Evolutionary conservation across 2,329 filamentous ascomycete species (phyloP).

Genomic region (Lachnellula cervina): DNA sequence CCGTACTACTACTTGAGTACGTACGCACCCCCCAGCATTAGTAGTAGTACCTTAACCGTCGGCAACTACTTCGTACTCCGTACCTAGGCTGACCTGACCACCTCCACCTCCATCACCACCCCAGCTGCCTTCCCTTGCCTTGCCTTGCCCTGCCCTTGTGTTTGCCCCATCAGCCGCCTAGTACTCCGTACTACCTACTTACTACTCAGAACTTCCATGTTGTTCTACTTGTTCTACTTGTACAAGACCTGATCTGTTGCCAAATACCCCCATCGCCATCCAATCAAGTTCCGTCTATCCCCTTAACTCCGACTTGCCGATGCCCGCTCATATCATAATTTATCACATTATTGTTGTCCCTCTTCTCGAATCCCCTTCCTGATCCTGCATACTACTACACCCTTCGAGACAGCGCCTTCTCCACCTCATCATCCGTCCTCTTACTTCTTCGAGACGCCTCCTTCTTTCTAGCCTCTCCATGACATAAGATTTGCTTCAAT

Average conservation of each 20-base stretch:
- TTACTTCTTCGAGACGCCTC: not conserved
- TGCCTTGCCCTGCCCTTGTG: not conserved
- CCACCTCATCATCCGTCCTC: not conserved
- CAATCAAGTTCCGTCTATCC: not conserved
- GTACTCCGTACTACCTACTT: too few species aligned
- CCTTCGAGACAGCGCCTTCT: not conserved
- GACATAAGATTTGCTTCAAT: slow-evolving; percentile 14
- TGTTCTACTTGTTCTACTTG: too few species aligned
- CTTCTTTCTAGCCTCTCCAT: slow-evolving; percentile 15
- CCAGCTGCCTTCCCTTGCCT: not conserved
- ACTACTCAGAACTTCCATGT: not conserved
- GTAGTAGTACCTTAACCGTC: not conserved
- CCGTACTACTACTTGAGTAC: too few species aligned
- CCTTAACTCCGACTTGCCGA: not conserved
- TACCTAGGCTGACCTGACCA: not conserved
- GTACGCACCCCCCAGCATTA: too few species aligned
- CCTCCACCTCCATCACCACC: not conserved
- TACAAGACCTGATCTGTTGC: too few species aligned
- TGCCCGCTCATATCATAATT: not conserved
- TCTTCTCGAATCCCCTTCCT: not conserved
- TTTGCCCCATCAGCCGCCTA: not conserved
- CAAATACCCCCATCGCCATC: not conserved
- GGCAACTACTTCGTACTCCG: not conserved
- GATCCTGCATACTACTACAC: not conserved
- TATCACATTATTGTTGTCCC: not conserved